These are phyloP conservation scores for Cyclotella kingstonii DNA, from an alignment of 108 stramenopile genomes.

Conservation along the genomic window DNA sequence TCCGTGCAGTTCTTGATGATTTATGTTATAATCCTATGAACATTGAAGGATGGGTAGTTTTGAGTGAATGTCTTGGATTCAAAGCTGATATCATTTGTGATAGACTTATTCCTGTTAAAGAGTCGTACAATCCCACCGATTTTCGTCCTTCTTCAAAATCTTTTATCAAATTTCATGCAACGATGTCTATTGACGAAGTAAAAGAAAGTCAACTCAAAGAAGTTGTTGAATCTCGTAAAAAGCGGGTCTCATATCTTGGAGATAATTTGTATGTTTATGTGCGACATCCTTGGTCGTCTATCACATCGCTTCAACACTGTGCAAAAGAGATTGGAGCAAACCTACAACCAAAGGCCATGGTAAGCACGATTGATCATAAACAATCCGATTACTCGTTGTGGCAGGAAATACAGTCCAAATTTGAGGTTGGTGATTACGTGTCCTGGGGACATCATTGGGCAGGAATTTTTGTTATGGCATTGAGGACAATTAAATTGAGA, in stretches of 20 bases:
- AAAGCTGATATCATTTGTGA: constrained; percentile 81
- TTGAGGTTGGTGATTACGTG: constrained; percentile 46
- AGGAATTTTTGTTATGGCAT: constrained; percentile 71
- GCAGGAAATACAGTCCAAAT: constrained; percentile 49
- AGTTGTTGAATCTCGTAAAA: constrained; percentile 28
- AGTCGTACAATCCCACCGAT: constrained; percentile 30
- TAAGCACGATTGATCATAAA: neutral
- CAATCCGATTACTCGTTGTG: constrained; percentile 8
- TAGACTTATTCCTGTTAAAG: constrained; percentile 50
- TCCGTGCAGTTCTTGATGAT: constrained; percentile 70
- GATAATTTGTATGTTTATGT: constrained; percentile 58
- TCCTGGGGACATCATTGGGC: constrained; percentile 83
- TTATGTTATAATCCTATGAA: constrained; percentile 61
- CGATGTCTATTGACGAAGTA: constrained; percentile 42
- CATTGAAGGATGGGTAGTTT: constrained; percentile 64
- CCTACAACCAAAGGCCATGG: constrained; percentile 1
- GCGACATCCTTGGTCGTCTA: constrained; percentile 61
- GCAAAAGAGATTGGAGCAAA: constrained; percentile 35
- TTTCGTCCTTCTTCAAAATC: constrained; percentile 41
- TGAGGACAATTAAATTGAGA: constrained; percentile 55
- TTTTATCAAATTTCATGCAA: constrained; percentile 1
- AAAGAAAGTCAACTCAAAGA: constrained; percentile 42
- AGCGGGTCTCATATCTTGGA: constrained; percentile 59
- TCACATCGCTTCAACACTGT: constrained; percentile 62
- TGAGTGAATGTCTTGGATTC: constrained; percentile 64